phyloP scores from a whole-genome alignment of 192 early-diverging fungal genomes.

The Backusella sp. region DNA sequence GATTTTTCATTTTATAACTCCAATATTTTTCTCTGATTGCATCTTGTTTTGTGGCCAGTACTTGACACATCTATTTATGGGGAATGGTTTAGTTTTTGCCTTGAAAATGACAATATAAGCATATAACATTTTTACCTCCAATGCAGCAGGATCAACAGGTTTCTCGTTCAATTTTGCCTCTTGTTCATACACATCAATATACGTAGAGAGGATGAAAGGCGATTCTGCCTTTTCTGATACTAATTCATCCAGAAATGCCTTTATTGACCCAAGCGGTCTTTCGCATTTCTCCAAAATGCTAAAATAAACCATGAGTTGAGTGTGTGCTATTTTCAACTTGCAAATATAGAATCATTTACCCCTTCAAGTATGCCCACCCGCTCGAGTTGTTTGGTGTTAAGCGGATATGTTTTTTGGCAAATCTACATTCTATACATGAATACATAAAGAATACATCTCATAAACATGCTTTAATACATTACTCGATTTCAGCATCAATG shows the following conservation, averaged over 20 bases:
- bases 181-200: conserved; percentile 48
- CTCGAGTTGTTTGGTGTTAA: conserved; percentile 89
- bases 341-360: conserved; percentile 44
- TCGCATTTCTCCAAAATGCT: conserved; percentile 42
- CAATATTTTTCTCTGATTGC: conserved; percentile 67
- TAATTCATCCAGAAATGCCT: conserved; percentile 43
- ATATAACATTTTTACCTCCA: conserved; percentile 29
- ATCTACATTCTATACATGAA: conserved; percentile 37
- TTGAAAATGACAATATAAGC: background rate
- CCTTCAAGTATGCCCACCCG: conserved; percentile 89
- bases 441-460: background rate
- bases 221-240: conserved; percentile 33
- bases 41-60: conserved; percentile 59
- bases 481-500: conserved; percentile 65
- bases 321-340: background rate
- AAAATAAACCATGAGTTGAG: background rate
- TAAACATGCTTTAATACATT: conserved; percentile 22
- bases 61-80: conserved; percentile 43
- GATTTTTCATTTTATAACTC: conserved; percentile 48
- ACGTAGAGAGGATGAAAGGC: conserved; percentile 38
- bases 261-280: conserved; percentile 34
- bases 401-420: conserved; percentile 63
- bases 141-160: conserved; percentile 37
- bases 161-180: conserved; percentile 35
- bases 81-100: too few relatives aligned